phyloP scores from a whole-genome alignment of 179 eudicot genomes.

The Pouteria campechiana region DNA sequence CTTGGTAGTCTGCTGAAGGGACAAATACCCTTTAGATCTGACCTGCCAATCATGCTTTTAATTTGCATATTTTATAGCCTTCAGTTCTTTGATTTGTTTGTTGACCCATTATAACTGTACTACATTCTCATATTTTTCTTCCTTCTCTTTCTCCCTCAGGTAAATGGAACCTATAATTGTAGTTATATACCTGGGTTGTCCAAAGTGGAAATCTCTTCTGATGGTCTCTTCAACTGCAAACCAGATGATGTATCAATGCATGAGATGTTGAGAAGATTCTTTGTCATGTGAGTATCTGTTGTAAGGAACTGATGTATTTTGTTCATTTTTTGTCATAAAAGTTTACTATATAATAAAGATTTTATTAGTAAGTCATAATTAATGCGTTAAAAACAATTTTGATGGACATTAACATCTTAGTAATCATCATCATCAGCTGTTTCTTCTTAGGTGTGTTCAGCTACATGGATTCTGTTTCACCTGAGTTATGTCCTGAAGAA shows the following conservation, averaged over 20 bases:
- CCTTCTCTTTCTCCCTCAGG: slow-evolving; percentile 27
- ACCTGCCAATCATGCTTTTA: too few relatives aligned
- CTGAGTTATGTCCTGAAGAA: too few relatives aligned
- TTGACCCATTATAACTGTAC: too few relatives aligned
- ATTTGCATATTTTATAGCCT: too few relatives aligned
- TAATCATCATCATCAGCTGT: neutral
- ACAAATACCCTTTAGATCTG: too few relatives aligned
- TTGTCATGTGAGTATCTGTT: slow-evolving; percentile 51
- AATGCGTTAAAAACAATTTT: too few relatives aligned
- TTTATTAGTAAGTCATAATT: too few relatives aligned
- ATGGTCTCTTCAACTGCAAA: slow-evolving; percentile 65
- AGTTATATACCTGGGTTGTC: slow-evolving; percentile 77
- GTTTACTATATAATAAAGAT: neutral
- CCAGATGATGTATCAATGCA: slow-evolving; percentile 59
- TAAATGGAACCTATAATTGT: slow-evolving; percentile 90
- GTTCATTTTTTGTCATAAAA: neutral
- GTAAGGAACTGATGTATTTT: neutral
- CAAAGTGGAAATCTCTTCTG: slow-evolving; percentile 61
- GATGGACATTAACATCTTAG: neutral
- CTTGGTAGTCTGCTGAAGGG: too few relatives aligned
- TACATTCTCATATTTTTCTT: neutral
- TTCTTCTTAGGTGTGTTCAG: neutral
- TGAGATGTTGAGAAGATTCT: slow-evolving; percentile 82
- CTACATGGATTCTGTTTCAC: slow-evolving; percentile 32
- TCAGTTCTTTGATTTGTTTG: too few relatives aligned